phyloP scores from a whole-genome alignment of 2,329 filamentous ascomycete genomes.

The Fusarium falciforme region DNA sequence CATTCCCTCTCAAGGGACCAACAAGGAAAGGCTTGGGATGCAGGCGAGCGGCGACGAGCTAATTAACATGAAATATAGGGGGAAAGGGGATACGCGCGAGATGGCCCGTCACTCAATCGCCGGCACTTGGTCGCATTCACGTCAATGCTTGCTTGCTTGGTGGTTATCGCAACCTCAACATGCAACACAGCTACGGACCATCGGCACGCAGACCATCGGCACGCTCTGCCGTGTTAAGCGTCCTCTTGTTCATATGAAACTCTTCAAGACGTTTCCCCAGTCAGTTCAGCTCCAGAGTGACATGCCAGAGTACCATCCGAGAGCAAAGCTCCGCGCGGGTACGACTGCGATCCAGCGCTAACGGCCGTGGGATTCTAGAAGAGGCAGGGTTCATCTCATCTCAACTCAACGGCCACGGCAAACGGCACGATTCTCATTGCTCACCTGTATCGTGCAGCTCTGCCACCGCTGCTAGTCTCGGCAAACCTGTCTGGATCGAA shows the following conservation, averaged over 20 bases:
- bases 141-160: not conserved
- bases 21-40: not conserved
- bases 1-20: conserved; percentile 20
- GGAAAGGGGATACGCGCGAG: not conserved
- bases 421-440: conserved; percentile 12
- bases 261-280: conserved; percentile 19
- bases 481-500: conserved; percentile 10
- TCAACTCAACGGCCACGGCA: conserved; percentile 1
- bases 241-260: conserved; percentile 8
- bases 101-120: not conserved
- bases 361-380: conserved; percentile 21
- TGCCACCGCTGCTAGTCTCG: conserved; percentile 27
- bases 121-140: not conserved
- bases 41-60: conserved; percentile 7
- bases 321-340: not conserved
- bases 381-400: conserved; percentile 1
- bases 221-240: conserved; percentile 9
- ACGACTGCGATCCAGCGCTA: conserved; percentile 9
- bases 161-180: not conserved
- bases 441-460: conserved; percentile 30
- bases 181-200: conserved; percentile 5
- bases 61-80: not conserved
- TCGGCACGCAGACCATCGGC: conserved; percentile 9
- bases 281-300: conserved; percentile 15
- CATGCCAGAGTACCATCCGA: conserved; percentile 4